A percentile compares a stretch with the other conserved stretches of the same genome.
These are phyloP conservation scores for Ceratobasidium papillatum DNA, from an alignment of 1,284 basidiomycete species.

Conservation along the genomic window DNA sequence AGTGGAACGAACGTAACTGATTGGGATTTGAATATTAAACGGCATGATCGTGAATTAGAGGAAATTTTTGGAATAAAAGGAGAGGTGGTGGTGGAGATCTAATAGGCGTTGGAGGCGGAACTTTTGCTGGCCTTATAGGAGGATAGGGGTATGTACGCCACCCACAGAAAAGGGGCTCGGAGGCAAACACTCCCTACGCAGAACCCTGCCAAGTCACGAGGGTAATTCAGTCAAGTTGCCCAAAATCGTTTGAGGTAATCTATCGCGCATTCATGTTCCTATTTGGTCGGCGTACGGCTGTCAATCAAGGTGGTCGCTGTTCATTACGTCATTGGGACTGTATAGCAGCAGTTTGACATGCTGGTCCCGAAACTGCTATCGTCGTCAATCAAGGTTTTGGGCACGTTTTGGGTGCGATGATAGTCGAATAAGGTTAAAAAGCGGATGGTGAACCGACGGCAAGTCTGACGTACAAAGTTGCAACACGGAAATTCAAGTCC, in stretches of 20 bases:
- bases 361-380: neutral
- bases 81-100: neutral
- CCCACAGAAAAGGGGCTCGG: neutral
- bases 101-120: neutral
- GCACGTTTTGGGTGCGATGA: too few relatives aligned
- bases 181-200: too few relatives aligned
- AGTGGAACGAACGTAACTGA: conserved; percentile 33
- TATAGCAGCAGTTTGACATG: neutral
- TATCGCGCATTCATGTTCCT: too few relatives aligned
- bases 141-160: neutral
- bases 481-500: too few relatives aligned
- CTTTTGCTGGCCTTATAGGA: neutral
- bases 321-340: neutral
- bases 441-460: too few relatives aligned
- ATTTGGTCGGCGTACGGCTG: neutral
- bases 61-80: neutral
- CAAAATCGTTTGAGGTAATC: neutral
- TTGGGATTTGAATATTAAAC: conserved; percentile 5
- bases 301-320: neutral
- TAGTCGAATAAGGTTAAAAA: too few relatives aligned
- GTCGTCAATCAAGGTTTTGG: neutral
- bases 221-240: neutral
- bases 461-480: too few relatives aligned
- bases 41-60: neutral
- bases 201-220: neutral